A percentile compares a stretch with the other conserved stretches of the same genome.
phyloP scores from a whole-genome alignment of 345 rosid genomes.

The Psidium guajava region DNA sequence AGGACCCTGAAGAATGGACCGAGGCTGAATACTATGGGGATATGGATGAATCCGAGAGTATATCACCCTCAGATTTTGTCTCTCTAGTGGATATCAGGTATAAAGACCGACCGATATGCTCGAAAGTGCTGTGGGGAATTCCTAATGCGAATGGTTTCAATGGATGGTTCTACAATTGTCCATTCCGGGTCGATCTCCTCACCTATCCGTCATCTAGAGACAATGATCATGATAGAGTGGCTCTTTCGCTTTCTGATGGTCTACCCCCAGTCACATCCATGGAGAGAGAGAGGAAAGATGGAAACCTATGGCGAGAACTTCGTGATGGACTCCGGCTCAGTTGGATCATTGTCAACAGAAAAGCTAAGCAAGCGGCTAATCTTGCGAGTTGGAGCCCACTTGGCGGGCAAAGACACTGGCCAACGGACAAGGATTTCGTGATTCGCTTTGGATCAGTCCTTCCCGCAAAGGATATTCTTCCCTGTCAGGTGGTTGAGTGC shows the following conservation, averaged over 20 bases:
- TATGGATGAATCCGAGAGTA: conserved; percentile 30
- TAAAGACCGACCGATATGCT: conserved; percentile 48
- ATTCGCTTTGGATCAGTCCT: conserved; percentile 65
- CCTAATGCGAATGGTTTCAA: conserved; percentile 55
- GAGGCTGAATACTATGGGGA: conserved; percentile 75
- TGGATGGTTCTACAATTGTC: conserved; percentile 70
- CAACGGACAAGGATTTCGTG: conserved; percentile 70
- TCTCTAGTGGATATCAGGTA: conserved; percentile 58
- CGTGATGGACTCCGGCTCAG: conserved; percentile 55
- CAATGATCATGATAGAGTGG: conserved; percentile 35
- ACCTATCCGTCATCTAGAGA: conserved; percentile 29
- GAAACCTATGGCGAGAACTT: conserved; percentile 66
- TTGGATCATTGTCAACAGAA: conserved; percentile 69
- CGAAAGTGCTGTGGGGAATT: conserved; percentile 65
- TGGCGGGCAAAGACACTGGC: conserved; percentile 80
- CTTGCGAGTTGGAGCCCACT: conserved; percentile 75
- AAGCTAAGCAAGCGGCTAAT: conserved; percentile 56
- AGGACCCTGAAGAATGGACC: conserved; percentile 59
- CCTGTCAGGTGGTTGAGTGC: conserved; percentile 65
- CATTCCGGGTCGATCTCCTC: conserved; percentile 57
- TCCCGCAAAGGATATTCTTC: conserved; percentile 59
- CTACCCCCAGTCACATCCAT: conserved; percentile 48
- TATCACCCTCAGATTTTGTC: conserved; percentile 51
- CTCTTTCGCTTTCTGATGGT: conserved; percentile 54
- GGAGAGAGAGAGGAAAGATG: conserved; percentile 68